Evolutionary conservation across 768 basidiomycete species (phyloP).

Genomic region (Hypholoma fasciculare): DNA sequence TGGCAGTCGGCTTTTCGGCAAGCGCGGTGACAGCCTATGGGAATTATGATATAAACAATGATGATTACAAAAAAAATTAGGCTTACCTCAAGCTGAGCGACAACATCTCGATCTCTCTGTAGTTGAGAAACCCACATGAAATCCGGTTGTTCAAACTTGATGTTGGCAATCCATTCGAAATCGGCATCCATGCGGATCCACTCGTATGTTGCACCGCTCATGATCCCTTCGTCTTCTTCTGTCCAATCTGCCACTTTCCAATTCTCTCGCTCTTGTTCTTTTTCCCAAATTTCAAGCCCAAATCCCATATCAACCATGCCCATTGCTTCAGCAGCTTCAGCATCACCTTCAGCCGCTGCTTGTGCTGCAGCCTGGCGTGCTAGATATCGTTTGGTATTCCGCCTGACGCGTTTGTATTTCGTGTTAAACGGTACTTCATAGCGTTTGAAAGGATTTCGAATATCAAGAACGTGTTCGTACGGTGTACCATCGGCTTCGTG

Average conservation of each 20-base stretch:
- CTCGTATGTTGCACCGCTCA: slow-evolving; percentile 97
- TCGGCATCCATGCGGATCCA: slow-evolving; percentile 99
- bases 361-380: slow-evolving; percentile 92
- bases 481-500: slow-evolving; percentile 99
- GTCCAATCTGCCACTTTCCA: slow-evolving; percentile 99
- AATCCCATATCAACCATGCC: slow-evolving; percentile 95
- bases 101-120: slow-evolving; percentile 93
- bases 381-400: slow-evolving; percentile 94
- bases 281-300: slow-evolving; percentile 94
- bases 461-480: slow-evolving; percentile 96
- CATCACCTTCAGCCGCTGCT: slow-evolving; percentile 90
- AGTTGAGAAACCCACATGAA: slow-evolving; percentile 99
- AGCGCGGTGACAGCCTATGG: slow-evolving; percentile 87
- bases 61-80: background rate
- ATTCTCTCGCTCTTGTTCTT: slow-evolving; percentile 86
- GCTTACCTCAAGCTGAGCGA: slow-evolving; percentile 93
- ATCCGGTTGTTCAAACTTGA: slow-evolving; percentile 93
- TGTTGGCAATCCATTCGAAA: slow-evolving; percentile 96
- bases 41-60: background rate
- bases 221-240: slow-evolving; percentile 90
- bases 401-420: slow-evolving; percentile 94
- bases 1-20: slow-evolving; percentile 75
- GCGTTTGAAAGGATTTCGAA: slow-evolving; percentile 84
- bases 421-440: slow-evolving; percentile 99
- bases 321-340: slow-evolving; percentile 90